Percentiles rank a stretch among this genome's conserved stretches.
Conservation (phyloP, 1,139 yeast species). For the Zygosaccharomyces sapae region DNA sequence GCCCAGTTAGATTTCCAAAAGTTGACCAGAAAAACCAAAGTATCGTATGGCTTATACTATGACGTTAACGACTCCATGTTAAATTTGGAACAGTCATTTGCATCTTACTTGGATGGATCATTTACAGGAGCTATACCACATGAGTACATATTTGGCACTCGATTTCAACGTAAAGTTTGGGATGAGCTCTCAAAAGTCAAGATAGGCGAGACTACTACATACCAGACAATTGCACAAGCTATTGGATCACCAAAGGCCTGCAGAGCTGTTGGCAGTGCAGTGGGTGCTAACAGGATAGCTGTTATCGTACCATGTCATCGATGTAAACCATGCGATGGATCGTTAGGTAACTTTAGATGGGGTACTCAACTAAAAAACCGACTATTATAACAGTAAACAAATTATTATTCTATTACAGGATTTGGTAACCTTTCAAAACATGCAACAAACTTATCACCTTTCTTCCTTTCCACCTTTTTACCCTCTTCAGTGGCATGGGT, state of each 20-base stretch:
- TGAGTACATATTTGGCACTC: slow-evolving; percentile 30
- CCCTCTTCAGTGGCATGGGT: slow-evolving; percentile 94
- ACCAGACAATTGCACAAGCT: slow-evolving; percentile 23
- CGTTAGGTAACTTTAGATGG: slow-evolving; percentile 27
- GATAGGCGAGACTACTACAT: slow-evolving; percentile 22
- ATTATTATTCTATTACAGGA: slow-evolving; percentile 38
- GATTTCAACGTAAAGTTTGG: slow-evolving; percentile 31
- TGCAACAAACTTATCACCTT: slow-evolving; percentile 83
- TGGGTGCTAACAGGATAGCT: slow-evolving; percentile 28
- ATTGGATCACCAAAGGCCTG: slow-evolving; percentile 23
- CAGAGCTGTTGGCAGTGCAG: slow-evolving; percentile 32
- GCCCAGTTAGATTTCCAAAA: slow-evolving; percentile 17
- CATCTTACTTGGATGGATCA: slow-evolving; percentile 7
- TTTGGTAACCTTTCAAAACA: slow-evolving; percentile 74
- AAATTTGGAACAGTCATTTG: slow-evolving; percentile 6
- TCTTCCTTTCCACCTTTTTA: slow-evolving; percentile 86
- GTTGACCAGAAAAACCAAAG: slow-evolving; percentile 13
- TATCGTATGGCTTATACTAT: slow-evolving; percentile 8
- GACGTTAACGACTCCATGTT: slow-evolving; percentile 1
- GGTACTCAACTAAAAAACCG: slow-evolving; percentile 23
- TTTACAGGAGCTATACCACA: slow-evolving; percentile 7
- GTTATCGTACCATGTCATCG: slow-evolving; percentile 32
- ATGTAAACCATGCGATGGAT: slow-evolving; percentile 23
- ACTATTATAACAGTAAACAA: slow-evolving; percentile 15
- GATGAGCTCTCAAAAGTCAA: slow-evolving; percentile 19